Conservation (phyloP, 306 rosid species). For the Fagus crenata region DNA sequence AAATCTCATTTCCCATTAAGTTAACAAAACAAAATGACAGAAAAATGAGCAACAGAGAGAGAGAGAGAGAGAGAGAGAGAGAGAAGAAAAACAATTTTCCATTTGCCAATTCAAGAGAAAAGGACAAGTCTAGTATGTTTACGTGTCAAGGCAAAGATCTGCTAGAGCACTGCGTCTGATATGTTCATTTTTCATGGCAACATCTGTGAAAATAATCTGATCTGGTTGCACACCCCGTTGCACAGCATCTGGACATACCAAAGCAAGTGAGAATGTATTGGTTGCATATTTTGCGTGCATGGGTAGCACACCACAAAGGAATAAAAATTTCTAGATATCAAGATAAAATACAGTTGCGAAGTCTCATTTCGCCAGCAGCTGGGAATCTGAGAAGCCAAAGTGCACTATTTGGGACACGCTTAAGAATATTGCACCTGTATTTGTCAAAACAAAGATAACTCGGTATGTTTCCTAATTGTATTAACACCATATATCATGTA, state of each 20-base stretch:
- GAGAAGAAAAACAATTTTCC: neutral
- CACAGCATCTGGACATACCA: conserved; percentile 63
- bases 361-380: conserved; percentile 94
- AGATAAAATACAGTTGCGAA: conserved; percentile 60
- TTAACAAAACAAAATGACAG: neutral
- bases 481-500: neutral
- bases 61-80: neutral
- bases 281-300: neutral
- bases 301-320: neutral
- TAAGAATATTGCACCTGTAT: conserved; percentile 93
- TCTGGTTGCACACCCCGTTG: conserved; percentile 91
- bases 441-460: conserved; percentile 16
- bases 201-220: conserved; percentile 94
- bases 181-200: conserved; percentile 95
- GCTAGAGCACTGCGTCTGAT: conserved; percentile 92
- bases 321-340: neutral
- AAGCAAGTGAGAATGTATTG: neutral
- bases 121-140: conserved; percentile 14
- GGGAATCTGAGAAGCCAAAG: conserved; percentile 99
- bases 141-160: conserved; percentile 97
- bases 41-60: neutral
- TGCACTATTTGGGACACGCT: conserved; percentile 90
- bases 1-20: neutral
- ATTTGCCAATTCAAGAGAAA: neutral
- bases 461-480: conserved; percentile 14